Evolutionary conservation across 75 land plant genomes (phyloP), one percentile per base, ranked within the genome.

Genomic region (Gnetum montanum): DNA sequence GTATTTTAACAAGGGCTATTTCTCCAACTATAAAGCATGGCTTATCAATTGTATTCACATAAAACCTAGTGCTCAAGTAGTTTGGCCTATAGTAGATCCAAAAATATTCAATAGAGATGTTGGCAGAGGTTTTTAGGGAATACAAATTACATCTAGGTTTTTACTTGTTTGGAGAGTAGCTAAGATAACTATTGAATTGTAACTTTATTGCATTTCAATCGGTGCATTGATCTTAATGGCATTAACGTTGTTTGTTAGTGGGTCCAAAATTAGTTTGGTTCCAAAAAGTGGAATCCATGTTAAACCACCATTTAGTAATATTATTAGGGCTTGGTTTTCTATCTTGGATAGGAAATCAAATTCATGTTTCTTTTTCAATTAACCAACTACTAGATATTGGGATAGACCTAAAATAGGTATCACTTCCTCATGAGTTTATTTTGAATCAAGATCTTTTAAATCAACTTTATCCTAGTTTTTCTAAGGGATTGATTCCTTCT

Each of bases 51-150:
- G 20, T 43, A 43, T 12, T 43, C 45, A 43, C 45, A 43, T 43
- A 4, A 43, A 43, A 43, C 45, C 45, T n/a, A n/a, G 44, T 4
- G 3, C 37, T 31, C 34, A 64, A 11, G 66, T 49, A 37, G 48
- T 64, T 64, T 53, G 55, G 49, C 34, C 66, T 41, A 64, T 43
- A 64, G 59, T 55, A 20, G 49, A 25, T 35, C 49, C 43, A 49
- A 34, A 54, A 45, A 64, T 64, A 22, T 36, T 54, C 43, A 64
- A 64, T 54, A 3, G 59, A 4, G 66, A 54, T 64, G 46, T 65
- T 20, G 61, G 59, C 5, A 60, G 61, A 15, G 67, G 66, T 26
- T 64, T 64, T 54, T 2, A 34, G 33, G 37, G 49, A 33, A 56
- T 65, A 45, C 67, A 45, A 65, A 56, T 65, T 44, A 65, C 50